Base-by-base conservation (phyloP, 2,329 filamentous ascomycete genomes). In the Fusarium oxysporum region DNA sequence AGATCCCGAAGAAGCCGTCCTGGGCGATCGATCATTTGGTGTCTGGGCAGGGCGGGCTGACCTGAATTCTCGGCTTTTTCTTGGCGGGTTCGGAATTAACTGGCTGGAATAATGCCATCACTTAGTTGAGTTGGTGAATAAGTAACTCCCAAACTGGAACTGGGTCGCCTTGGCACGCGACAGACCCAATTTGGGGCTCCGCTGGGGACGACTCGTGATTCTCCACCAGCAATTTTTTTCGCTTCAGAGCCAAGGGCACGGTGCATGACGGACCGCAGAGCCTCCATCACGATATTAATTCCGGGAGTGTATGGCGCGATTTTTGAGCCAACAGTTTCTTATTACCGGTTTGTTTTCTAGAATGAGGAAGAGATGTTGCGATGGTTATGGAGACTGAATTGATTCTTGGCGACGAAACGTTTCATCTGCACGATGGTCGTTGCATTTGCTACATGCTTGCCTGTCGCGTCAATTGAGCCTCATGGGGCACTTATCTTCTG, bases 221-320 rank as follows among this genome's bases (percentile, higher is more conserved):
- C 47, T 54, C 54, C 45, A 54, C 25, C 25, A 25, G 25, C 25
- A 25, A 25, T 25, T 25, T 25, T 25, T 25, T 25, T 25, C 25
- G 25, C 25, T 25, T 25, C 25, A 6, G 25, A 25, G 25, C 25
- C 25, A 25, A 25, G 25, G 25, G 25, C 25, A 60, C 13, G 55
- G 55, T 37, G 23, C 28, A 28, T 40, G 12, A 21, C 38, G 30
- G 35, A 37, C 64, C 50, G 65, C 66, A 69, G 66, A 69, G 66
- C 66, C 65, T 67, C 62, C 48, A 33, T 64, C 65, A 33, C 65
- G 30, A 47, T 57, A 38, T 57, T 57, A 53, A 45, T 50, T 54
- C 45, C 61, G n/a, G 33, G 4, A 3, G 4, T n/a, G 32, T 10
- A 28, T 59, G 33, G 32, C 21, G 40, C 17, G 44, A n/a, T 7